Evolutionary conservation across 2,329 filamentous ascomycete genomes (phyloP), one percentile per base, ranked within the genome.

Genomic region (Paecilomyces niveus): DNA sequence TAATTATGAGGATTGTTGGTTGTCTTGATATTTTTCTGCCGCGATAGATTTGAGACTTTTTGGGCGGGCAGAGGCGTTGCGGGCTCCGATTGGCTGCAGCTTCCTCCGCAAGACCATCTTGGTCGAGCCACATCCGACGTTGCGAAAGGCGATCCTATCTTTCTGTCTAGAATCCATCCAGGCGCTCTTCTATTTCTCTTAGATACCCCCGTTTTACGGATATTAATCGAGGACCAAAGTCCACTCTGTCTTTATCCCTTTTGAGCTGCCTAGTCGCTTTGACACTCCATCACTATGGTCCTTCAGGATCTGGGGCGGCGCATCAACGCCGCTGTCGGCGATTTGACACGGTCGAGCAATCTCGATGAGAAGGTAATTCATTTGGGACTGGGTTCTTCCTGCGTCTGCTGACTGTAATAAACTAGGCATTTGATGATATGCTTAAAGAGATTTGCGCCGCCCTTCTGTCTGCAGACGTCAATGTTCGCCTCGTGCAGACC

Each of bases 271-370:
- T 26, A 22, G 22, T 10, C 21, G 15, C 54, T 32, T 22, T n/a
- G 45, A 18, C 15, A 29, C 32, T 33, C 24, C 57, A 59, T 61
- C 70, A 74, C 70, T 73, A 99, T 99, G 94, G 94, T 99, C 83
- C 89, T 99, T 72, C 92, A 96, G 86, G 94, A 99, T 84, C 85
- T 99, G 60, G 94, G 94, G 68, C 92, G 93, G 82, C 94, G 94
- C 80, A 97, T 99, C 77, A 97, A 97, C 80, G 86, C 91, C 82
- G 94, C 94, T 70, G 90, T 99, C 79, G 89, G 87, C 63, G 93
- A 97, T 79, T 83, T 97, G 70, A 96, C 93, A 60, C 85, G 93
- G 70, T 91, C 94, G 59, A 89, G 87, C 64, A 97, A 96, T 71
- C 85, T 97, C 67, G 93, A 97, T 73, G 94, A 99, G 80, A 97